Percentiles rank a stretch among this genome's conserved stretches.
These are phyloP conservation scores for Boletus reticulatus DNA, from an alignment of 768 basidiomycete species.

Conservation along the genomic window DNA sequence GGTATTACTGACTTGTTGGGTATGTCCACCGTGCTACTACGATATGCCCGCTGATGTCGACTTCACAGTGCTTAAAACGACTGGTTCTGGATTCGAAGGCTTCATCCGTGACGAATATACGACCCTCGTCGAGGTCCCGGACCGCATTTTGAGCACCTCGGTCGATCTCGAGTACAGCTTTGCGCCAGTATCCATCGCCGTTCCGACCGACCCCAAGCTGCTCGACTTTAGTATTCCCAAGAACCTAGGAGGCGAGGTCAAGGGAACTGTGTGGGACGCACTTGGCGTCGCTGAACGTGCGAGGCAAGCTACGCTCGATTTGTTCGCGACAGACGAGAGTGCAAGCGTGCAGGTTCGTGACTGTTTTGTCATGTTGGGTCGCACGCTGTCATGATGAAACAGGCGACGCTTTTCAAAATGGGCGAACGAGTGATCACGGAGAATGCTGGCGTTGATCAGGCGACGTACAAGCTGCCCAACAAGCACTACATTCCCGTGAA, in stretches of 20 bases:
- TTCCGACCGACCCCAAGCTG: slow-evolving; percentile 51
- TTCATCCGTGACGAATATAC: slow-evolving; percentile 88
- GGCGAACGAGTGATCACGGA: slow-evolving; percentile 67
- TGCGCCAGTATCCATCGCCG: slow-evolving; percentile 40
- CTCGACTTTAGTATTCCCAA: slow-evolving; percentile 47
- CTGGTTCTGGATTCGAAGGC: slow-evolving; percentile 79
- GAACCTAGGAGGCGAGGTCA: slow-evolving; percentile 27
- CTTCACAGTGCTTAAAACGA: slow-evolving; percentile 77
- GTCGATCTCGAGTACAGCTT: slow-evolving; percentile 77
- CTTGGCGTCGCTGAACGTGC: slow-evolving; percentile 51
- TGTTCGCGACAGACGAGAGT: slow-evolving; percentile 86
- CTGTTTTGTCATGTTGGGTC: not conserved
- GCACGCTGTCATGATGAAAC: slow-evolving; percentile 2
- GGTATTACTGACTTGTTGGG: slow-evolving; percentile 83
- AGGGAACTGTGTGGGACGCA: slow-evolving; percentile 60
- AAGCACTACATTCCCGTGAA: slow-evolving; percentile 93
- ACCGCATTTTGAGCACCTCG: slow-evolving; percentile 89
- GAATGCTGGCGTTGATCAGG: slow-evolving; percentile 55
- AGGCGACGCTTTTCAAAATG: slow-evolving; percentile 95
- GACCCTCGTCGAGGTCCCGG: slow-evolving; percentile 79
- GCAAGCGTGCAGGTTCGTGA: slow-evolving; percentile 82
- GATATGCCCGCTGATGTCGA: not conserved
- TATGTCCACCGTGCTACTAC: slow-evolving; percentile 33
- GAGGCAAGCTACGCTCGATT: slow-evolving; percentile 65
- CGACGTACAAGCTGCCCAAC: slow-evolving; percentile 83